Evolutionary conservation across 2,329 filamentous ascomycete species (phyloP).

Genomic region (Cladophialophora psammophila): DNA sequence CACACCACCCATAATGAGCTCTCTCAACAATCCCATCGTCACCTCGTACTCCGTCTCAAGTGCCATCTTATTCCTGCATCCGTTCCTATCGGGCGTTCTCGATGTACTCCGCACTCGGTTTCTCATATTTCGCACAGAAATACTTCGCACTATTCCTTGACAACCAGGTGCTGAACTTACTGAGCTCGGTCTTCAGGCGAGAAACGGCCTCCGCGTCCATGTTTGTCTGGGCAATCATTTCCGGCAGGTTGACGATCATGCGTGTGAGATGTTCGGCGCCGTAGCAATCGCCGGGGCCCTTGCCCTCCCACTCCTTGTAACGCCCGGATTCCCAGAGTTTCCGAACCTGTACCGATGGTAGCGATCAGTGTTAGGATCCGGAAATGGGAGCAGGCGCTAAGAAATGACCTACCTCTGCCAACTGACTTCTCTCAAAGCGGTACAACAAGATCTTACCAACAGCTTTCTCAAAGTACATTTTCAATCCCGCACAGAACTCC

Average conservation of each 20-base stretch:
- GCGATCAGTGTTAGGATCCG: constrained; percentile 7
- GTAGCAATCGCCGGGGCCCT: constrained; percentile 80
- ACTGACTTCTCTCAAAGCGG: constrained; percentile 90
- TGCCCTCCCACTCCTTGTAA: constrained; percentile 69
- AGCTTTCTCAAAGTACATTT: constrained; percentile 92
- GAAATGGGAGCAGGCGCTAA: background rate
- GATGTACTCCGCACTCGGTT: constrained; percentile 44
- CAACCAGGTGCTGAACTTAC: constrained; percentile 86
- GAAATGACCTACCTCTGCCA: constrained; percentile 51
- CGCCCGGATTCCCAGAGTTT: constrained; percentile 71
- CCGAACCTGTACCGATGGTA: constrained; percentile 61
- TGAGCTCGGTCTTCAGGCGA: constrained; percentile 85
- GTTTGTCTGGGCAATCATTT: constrained; percentile 79
- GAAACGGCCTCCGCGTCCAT: constrained; percentile 94
- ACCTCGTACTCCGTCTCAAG: background rate
- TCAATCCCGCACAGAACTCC: constrained; percentile 84
- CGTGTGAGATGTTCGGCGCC: constrained; percentile 91
- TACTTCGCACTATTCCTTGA: constrained; percentile 77
- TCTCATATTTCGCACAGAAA: constrained; percentile 64
- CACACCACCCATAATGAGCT: background rate
- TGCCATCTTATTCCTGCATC: background rate
- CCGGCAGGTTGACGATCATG: constrained; percentile 64
- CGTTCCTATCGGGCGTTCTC: constrained; percentile 33
- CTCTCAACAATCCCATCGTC: background rate
- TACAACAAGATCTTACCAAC: constrained; percentile 90